These are phyloP conservation scores for Epithele typhae DNA, from an alignment of 768 basidiomycete species.

Conservation along the genomic window DNA sequence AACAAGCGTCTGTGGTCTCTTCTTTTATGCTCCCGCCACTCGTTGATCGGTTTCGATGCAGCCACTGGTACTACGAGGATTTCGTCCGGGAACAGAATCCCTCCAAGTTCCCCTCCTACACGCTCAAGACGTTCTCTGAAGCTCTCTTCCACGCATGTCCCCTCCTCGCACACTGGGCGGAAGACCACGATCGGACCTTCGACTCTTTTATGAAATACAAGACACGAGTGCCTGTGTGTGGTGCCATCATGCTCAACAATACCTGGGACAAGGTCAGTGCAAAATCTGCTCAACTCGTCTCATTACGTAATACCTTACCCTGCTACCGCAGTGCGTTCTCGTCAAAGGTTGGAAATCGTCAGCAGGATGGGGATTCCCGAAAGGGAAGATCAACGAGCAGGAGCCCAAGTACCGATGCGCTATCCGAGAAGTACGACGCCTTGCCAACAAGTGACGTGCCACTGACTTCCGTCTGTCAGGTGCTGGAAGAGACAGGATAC, in stretches of 20 bases:
- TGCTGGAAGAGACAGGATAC: conserved; percentile 96
- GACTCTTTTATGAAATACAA: conserved; percentile 94
- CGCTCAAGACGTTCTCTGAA: conserved; percentile 90
- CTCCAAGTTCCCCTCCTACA: conserved; percentile 72
- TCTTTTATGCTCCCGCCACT: background rate
- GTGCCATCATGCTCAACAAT: conserved; percentile 92
- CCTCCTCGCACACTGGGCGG: conserved; percentile 74
- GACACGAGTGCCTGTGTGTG: conserved; percentile 94
- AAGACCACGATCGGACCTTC: conserved; percentile 84
- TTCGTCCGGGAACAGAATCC: conserved; percentile 92
- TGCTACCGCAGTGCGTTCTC: conserved; percentile 70
- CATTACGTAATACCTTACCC: conserved; percentile 11
- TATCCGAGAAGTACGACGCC: conserved; percentile 69
- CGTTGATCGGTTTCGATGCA: conserved; percentile 28
- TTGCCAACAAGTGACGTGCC: too few relatives aligned
- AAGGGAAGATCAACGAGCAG: conserved; percentile 98
- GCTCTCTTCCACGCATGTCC: conserved; percentile 87
- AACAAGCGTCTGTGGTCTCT: conserved; percentile 80
- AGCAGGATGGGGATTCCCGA: conserved; percentile 98
- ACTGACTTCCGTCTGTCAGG: conserved; percentile 62
- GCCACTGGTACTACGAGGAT: conserved; percentile 99
- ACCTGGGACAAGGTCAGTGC: conserved; percentile 83
- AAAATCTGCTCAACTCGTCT: conserved; percentile 1
- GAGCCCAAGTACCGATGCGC: conserved; percentile 85
- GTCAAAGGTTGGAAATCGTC: conserved; percentile 98